phyloP scores from a whole-genome alignment of 192 early-diverging fungal genomes.

The Oehlia diaphana region DNA sequence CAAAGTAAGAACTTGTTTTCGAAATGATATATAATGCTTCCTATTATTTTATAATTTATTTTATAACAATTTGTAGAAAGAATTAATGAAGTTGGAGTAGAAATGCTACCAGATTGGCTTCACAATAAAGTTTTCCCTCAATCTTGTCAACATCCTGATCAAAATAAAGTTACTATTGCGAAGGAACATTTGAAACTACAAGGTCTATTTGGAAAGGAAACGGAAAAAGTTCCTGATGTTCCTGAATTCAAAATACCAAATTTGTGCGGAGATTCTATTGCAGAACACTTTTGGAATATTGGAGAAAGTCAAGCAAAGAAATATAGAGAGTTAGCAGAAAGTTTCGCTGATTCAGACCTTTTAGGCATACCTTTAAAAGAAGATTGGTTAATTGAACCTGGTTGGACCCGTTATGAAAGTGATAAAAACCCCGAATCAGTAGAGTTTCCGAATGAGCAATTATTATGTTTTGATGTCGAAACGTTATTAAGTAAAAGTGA shows the following conservation, averaged over 20 bases:
- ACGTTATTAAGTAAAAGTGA: constrained; percentile 65
- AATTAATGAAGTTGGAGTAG: constrained; percentile 3
- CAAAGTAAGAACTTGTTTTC: background rate
- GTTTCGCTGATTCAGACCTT: constrained; percentile 37
- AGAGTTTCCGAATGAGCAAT: constrained; percentile 56
- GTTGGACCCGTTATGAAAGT: constrained; percentile 82
- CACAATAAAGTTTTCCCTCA: constrained; percentile 14
- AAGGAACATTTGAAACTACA: constrained; percentile 50
- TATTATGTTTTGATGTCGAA: constrained; percentile 89
- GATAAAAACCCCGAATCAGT: constrained; percentile 44
- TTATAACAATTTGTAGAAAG: background rate
- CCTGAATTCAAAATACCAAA: constrained; percentile 13
- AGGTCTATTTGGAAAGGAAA: constrained; percentile 56
- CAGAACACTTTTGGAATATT: constrained; percentile 78
- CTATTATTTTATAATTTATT: background rate
- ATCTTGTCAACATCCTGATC: background rate
- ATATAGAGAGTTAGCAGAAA: constrained; percentile 56
- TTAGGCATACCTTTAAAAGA: constrained; percentile 47
- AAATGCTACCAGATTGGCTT: constrained; percentile 29
- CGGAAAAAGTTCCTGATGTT: constrained; percentile 37
- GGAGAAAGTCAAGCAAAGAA: constrained; percentile 63
- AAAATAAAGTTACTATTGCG: constrained; percentile 35
- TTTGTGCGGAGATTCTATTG: constrained; percentile 50
- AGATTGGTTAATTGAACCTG: constrained; percentile 56
- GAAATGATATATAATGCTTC: background rate